Evolutionary conservation across 768 basidiomycete species (phyloP).

Genomic region (Pleurotus tuoliensis): DNA sequence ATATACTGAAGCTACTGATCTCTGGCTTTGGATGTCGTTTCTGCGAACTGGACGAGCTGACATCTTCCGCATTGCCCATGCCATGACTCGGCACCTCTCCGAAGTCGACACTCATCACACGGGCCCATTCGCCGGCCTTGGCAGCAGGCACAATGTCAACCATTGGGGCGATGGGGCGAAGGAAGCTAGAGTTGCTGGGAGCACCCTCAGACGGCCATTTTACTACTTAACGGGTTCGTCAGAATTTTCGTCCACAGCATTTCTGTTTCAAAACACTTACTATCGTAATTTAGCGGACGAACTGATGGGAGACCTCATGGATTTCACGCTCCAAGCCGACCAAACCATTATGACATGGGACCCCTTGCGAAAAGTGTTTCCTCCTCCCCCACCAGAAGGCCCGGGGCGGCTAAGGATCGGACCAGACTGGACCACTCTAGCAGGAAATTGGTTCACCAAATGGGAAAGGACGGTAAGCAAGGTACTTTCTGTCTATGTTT

Average conservation of each 20-base stretch:
- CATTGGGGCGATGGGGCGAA: slow-evolving; percentile 40
- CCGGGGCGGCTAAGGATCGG: slow-evolving; percentile 33
- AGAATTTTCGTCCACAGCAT: background rate
- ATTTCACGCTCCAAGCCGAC: slow-evolving; percentile 30
- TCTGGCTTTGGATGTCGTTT: slow-evolving; percentile 38
- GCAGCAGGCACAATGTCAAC: slow-evolving; percentile 32
- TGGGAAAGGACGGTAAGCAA: slow-evolving; percentile 32
- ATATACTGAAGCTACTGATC: slow-evolving; percentile 23
- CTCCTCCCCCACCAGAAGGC: slow-evolving; percentile 30
- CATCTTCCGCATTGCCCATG: slow-evolving; percentile 28
- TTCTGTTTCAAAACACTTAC: background rate
- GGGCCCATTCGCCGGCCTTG: slow-evolving; percentile 32
- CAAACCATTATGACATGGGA: slow-evolving; percentile 37
- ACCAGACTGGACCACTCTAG: slow-evolving; percentile 34
- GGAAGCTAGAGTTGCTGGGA: slow-evolving; percentile 31
- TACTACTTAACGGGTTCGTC: slow-evolving; percentile 31
- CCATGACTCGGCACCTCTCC: slow-evolving; percentile 33
- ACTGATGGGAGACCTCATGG: slow-evolving; percentile 35
- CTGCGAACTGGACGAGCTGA: slow-evolving; percentile 34
- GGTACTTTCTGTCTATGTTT: background rate
- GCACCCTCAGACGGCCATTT: slow-evolving; percentile 31
- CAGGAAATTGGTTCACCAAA: slow-evolving; percentile 37
- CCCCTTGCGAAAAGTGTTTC: slow-evolving; percentile 32
- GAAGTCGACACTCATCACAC: slow-evolving; percentile 35
- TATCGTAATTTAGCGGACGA: slow-evolving; percentile 25